Evolutionary conservation across 805 yeast genomes (phyloP).

Genomic region (Brettanomyces bruxellensis): DNA sequence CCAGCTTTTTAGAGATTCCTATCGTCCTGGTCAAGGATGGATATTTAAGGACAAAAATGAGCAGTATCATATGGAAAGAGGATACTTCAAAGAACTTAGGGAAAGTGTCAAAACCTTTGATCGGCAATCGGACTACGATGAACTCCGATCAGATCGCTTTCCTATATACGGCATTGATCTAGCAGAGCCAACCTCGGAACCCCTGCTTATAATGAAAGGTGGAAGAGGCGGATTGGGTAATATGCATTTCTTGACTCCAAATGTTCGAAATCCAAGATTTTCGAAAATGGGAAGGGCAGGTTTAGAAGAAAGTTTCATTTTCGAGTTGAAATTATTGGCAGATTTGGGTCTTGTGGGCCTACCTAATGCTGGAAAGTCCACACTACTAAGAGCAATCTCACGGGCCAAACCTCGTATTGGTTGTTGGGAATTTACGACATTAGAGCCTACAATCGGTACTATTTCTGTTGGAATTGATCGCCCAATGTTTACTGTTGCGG

Average conservation of each 20-base stretch:
- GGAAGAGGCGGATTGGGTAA: slow-evolving; percentile 96
- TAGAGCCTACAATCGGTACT: slow-evolving; percentile 89
- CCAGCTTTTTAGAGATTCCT: slow-evolving; percentile 58
- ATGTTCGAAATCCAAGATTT: slow-evolving; percentile 84
- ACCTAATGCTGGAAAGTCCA: slow-evolving; percentile 96
- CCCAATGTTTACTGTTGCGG: slow-evolving; percentile 84
- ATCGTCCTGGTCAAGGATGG: slow-evolving; percentile 80
- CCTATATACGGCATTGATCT: slow-evolving; percentile 82
- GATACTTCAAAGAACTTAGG: slow-evolving; percentile 58
- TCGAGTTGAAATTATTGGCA: slow-evolving; percentile 83
- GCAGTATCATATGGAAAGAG: slow-evolving; percentile 55
- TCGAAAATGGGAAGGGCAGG: slow-evolving; percentile 73
- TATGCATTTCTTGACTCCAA: slow-evolving; percentile 83
- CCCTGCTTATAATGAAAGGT: slow-evolving; percentile 66
- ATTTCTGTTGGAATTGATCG: slow-evolving; percentile 56
- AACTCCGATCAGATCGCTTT: slow-evolving; percentile 54
- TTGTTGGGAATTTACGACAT: slow-evolving; percentile 94
- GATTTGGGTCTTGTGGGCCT: slow-evolving; percentile 91
- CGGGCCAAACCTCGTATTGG: slow-evolving; percentile 88
- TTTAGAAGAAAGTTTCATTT: slow-evolving; percentile 53
- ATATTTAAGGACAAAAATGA: slow-evolving; percentile 69
- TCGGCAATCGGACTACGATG: slow-evolving; percentile 44
- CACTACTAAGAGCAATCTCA: slow-evolving; percentile 77
- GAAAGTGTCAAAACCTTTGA: slow-evolving; percentile 62
- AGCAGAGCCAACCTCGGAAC: slow-evolving; percentile 48